A percentile compares a stretch with the other conserved stretches of the same genome.
These are phyloP conservation scores for Tylopilus rubrobrunneus DNA, from an alignment of 768 basidiomycete genomes.

Conservation along the genomic window DNA sequence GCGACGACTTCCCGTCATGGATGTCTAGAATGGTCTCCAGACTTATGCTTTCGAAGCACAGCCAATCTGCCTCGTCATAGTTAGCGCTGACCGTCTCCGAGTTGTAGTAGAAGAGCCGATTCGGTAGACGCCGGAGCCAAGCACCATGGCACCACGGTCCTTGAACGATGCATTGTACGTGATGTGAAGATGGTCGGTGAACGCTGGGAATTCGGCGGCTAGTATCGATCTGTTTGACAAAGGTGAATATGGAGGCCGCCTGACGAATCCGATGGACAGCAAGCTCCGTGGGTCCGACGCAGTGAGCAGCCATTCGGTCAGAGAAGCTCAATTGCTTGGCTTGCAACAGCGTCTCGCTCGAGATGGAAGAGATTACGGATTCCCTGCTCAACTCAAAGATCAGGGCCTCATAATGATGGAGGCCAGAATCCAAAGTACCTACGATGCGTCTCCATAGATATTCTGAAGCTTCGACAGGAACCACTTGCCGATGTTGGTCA, in stretches of 20 bases:
- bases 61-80: constrained; percentile 96
- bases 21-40: constrained; percentile 96
- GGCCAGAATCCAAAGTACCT: constrained; percentile 44
- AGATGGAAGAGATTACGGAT: constrained; percentile 61
- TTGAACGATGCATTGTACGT: constrained; percentile 94
- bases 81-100: constrained; percentile 99
- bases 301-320: constrained; percentile 81
- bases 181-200: constrained; percentile 98
- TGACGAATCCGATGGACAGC: constrained; percentile 88
- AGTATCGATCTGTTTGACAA: constrained; percentile 99
- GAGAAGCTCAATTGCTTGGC: constrained; percentile 97
- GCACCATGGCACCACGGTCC: constrained; percentile 93
- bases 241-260: constrained; percentile 78
- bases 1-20: constrained; percentile 53
- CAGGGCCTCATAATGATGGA: background rate
- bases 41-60: constrained; percentile 99
- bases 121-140: constrained; percentile 97
- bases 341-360: constrained; percentile 60
- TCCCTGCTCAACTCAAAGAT: constrained; percentile 37
- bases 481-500: constrained; percentile 99
- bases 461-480: constrained; percentile 87
- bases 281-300: constrained; percentile 86
- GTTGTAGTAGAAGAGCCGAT: constrained; percentile 99
- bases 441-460: constrained; percentile 75
- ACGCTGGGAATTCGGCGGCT: constrained; percentile 97